Evolutionary conservation across 257 asterid genomes (phyloP), one percentile per base, ranked within the genome.

Genomic region (Solanum habrochaites): DNA sequence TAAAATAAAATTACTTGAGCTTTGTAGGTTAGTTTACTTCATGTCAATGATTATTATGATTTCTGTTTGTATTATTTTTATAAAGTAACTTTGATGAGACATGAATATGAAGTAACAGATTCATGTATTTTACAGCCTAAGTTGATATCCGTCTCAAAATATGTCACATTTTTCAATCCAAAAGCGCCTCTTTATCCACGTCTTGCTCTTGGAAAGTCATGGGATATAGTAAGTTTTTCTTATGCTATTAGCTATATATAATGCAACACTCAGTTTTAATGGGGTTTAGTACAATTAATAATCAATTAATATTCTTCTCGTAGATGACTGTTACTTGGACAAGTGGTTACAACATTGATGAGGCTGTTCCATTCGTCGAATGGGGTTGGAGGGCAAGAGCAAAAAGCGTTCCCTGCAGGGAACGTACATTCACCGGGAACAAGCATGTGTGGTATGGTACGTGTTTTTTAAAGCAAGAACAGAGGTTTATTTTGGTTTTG

Each of bases 321-420:
- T 67, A 95, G 98, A 95, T 95, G 98, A 95, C 98, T 10, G 93
- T 95, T 18, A 94, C 98, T 16, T 94, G 98, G 98, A 95, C 98
- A 70, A 95, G 98, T 90, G 97, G 98, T 43, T 94, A 95, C 87
- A 90, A 91, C 85, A 89, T 93, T 72, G 93, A 93, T 72, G 95
- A 95, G 88, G 98, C 97, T 40, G 75, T 90, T 72, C 98, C 98
- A 83, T 91, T 95, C 70, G 93, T 95, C 15, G 91, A 91, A 86
- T 94, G 98, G 97, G 94, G 95, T 66, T 37, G 71, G 90, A 72
- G 87, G 95, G 93, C 90, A 86, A 9, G 27, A 12, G 5, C 87
- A 85, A 85, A 90, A 85, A 16, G 62, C 94, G 88, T 1, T 91
- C 35, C 96, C 97, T 0, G 96, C 94, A 14, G 98, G 98, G 70